A percentile compares a stretch with the other conserved stretches of the same genome.
These are phyloP conservation scores for Sclerotinia borealis DNA, from an alignment of 2,329 filamentous ascomycete species.

Conservation along the genomic window DNA sequence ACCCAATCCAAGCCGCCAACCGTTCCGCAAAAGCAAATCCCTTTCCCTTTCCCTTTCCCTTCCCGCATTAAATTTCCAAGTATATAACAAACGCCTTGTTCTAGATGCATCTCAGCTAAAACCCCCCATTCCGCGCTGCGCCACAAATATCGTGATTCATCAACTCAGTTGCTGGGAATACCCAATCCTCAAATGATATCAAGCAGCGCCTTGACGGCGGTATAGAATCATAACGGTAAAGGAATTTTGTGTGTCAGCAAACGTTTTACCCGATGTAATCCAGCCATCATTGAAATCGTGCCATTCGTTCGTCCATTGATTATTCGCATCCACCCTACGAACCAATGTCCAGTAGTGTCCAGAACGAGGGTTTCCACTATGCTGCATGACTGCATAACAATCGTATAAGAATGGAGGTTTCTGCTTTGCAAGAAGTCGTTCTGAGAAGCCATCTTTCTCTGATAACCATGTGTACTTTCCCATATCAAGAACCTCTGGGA, in stretches of 20 bases:
- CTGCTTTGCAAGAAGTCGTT: not conserved
- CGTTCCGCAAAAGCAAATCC: constrained; percentile 21
- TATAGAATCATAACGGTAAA: not conserved
- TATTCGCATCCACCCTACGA: constrained; percentile 5
- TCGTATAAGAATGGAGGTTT: constrained; percentile 9
- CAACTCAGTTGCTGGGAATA: not conserved
- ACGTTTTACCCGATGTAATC: not conserved
- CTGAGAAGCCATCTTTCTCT: not conserved
- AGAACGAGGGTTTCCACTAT: not conserved
- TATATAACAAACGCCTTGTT: not conserved
- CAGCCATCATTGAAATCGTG: constrained; percentile 8
- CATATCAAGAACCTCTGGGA: constrained; percentile 6
- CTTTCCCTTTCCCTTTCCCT: not conserved
- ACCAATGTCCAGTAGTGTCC: constrained; percentile 9
- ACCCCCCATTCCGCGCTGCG: not conserved
- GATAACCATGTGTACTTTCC: constrained; percentile 8
- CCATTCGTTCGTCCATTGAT: constrained; percentile 5
- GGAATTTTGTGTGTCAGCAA: constrained; percentile 3
- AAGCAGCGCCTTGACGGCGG: not conserved
- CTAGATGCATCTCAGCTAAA: not conserved
- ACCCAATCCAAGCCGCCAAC: not conserved
- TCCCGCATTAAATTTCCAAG: not conserved
- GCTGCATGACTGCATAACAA: constrained; percentile 5
- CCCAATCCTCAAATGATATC: not conserved
- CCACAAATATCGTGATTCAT: not conserved